Base-by-base conservation (phyloP, 139 green algal genomes). In the Pycnococcus provasolii region DNA sequence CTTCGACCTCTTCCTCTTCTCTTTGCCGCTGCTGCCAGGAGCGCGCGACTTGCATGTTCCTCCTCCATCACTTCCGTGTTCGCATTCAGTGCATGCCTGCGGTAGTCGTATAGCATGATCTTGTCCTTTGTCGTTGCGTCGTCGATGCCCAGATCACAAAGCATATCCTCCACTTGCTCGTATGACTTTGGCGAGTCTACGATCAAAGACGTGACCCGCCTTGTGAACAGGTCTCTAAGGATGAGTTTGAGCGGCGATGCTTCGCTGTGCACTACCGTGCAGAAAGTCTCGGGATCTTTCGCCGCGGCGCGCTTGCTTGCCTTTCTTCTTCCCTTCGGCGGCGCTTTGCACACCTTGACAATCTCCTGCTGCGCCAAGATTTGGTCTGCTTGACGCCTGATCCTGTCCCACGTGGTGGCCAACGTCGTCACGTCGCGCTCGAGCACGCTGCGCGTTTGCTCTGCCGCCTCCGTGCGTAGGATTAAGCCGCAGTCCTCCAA, bases 391-490 rank as follows among this genome's bases (percentile, higher is more conserved):
- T 26, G 26, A 26, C 26, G 26, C 26, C 26, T 26, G 37, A 64
- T 15, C 2, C n/a, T 51, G 8, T 48, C 9, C 62, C 62, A 68
- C 3, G 59, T 50, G 47, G 46, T 40, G 1, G 50, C 62, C 2
- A 68, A 39, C 8, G 40, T 42, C 37, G 9, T 60, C 3, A 68
- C 59, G 50, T 68, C 62, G 9, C 47, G 5, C 47, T 60, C 47
- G n/a, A 68, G 42, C 6, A 53, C 45, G 2, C 59, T 50, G 13
- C 59, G 45, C 2, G 26, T 47, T 1, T 60, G 48, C 45, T 50
- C 62, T 39, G 62, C 62, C 40, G 62, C 62, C 48, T 68, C 62
- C 15, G 62, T 68, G n/a, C 62, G 62, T 50, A 68, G 59, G 62
- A 68, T 68, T 4, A 68, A 37, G 39, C 48, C 62, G 47, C 47